Percentiles rank a stretch among this genome's conserved stretches.
Conservation (phyloP, 1,284 basidiomycete genomes). For the Cutaneotrichosporon cutaneum region DNA sequence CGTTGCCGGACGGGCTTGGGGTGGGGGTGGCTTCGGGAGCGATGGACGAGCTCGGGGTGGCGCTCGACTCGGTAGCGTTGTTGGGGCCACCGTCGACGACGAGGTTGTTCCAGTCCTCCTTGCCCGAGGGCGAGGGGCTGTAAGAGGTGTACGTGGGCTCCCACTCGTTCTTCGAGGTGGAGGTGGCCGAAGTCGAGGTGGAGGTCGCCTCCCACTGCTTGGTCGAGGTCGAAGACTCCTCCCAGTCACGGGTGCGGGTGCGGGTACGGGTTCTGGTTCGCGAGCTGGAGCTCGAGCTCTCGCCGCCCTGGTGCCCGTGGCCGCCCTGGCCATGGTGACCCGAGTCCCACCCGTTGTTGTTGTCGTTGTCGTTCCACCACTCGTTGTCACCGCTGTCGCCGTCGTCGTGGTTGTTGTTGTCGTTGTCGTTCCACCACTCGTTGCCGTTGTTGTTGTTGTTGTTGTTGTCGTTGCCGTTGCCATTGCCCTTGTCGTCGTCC, state of each 20-base stretch:
- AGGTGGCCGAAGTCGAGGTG: not conserved
- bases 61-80: not conserved
- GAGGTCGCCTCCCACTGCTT: not conserved
- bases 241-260: not conserved
- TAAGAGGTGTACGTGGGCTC: not conserved
- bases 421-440: not conserved
- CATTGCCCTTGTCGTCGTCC: not conserved
- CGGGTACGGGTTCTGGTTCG: not conserved
- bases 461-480: not conserved
- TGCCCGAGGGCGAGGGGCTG: not conserved
- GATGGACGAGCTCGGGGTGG: too few relatives aligned
- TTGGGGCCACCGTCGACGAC: not conserved
- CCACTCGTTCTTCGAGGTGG: not conserved
- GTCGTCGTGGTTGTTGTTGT: not conserved
- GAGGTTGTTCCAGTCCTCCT: constrained; percentile 3
- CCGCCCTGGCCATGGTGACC: not conserved
- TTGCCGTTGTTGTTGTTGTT: not conserved
- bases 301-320: not conserved
- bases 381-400: not conserved
- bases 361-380: not conserved
- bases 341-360: not conserved
- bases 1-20: not conserved
- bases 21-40: not conserved
- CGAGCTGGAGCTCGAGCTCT: not conserved
- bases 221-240: not conserved